A percentile compares a stretch with the other conserved stretches of the same genome.
Evolutionary conservation across 208 protist genomes (phyloP).

Genomic region (Lotmaria passim): DNA sequence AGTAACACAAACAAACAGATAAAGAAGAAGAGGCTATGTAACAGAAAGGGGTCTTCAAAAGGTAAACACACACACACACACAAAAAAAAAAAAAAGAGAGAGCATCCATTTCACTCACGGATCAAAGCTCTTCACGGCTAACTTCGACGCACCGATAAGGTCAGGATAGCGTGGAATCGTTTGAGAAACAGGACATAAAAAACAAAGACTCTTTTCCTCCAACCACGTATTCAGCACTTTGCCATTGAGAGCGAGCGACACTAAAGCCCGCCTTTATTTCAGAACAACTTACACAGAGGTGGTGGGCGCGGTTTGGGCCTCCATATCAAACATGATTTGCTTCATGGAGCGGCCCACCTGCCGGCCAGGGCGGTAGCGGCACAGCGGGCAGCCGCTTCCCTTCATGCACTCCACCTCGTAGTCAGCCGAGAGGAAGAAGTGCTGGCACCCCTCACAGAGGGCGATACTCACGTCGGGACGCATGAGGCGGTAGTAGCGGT

Average conservation of each 20-base stretch:
- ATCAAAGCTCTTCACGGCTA: not conserved
- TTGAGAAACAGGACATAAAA: too few species aligned
- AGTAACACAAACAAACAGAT: not conserved
- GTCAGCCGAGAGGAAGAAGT: constrained; percentile 93
- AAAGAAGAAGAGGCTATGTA: too few species aligned
- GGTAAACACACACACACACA: not conserved
- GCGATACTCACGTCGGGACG: constrained; percentile 74
- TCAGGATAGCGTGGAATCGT: constrained; percentile 16
- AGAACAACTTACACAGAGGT: not conserved
- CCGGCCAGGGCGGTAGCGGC: constrained; percentile 72
- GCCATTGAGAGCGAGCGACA: not conserved
- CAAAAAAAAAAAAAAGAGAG: constrained; percentile 6
- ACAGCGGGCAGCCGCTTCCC: constrained; percentile 89
- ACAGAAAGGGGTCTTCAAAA: too few species aligned
- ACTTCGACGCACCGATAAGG: not conserved
- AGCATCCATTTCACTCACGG: not conserved
- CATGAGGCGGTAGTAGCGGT: constrained; percentile 92
- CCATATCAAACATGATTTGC: constrained; percentile 61
- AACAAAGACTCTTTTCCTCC: not conserved
- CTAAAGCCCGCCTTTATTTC: not conserved
- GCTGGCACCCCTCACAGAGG: constrained; percentile 92
- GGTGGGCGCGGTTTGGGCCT: constrained; percentile 15
- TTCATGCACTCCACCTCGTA: constrained; percentile 93
- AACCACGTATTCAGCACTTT: not conserved
- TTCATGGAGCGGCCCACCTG: constrained; percentile 63